Evolutionary conservation across 179 eudicot species (phyloP), one percentile per base, ranked within the genome.

Genomic region (Spinacia oleracea): DNA sequence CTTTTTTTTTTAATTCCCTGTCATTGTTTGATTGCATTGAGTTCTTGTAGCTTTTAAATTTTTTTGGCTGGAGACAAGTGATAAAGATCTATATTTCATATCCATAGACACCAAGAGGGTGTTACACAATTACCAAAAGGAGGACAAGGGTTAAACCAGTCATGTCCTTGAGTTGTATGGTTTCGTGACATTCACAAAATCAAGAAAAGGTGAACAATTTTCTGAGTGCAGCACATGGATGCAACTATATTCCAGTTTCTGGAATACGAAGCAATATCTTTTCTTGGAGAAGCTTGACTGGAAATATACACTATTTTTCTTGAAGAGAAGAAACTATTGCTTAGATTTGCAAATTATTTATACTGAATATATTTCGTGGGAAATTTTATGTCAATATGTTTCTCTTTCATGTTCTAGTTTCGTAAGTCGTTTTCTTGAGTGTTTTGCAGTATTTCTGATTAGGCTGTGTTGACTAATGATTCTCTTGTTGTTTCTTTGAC

Each of bases 401-500:
- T 25, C 8, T 50, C 18, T 23, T 48, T 48, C 32, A 29, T 71
- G 16, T 0, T 29, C 14, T 32, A 7, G n/a, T 31, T 51, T 20
- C 15, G 10, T 1, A 40, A 16, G 20, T 29, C 51, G 43, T 56
- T 77, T 25, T 29, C 72, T 65, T 9, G 5, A 35, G 29, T 65
- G 20, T 14, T 38, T 21, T 79, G 31, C 45, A 42, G 34, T 38
- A 67, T 29, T 68, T 45, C 11, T 38, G 10, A 45, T 35, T 21
- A 40, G 38, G 58, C 21, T 8, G 23, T 68, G 27, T 75, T 11
- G 46, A 38, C 25, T 15, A 0, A 23, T 29, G 16, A 4, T 45
- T 43, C 7, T 12, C 68, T 59, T 23, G 4, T n/a, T 73, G 73
- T 80, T 71, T 71, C 43, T 70, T 75, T 80, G 55, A 82, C 94